Evolutionary conservation across 2,329 filamentous ascomycete species (phyloP).

Genomic region (Aspergillus novoparasiticus): DNA sequence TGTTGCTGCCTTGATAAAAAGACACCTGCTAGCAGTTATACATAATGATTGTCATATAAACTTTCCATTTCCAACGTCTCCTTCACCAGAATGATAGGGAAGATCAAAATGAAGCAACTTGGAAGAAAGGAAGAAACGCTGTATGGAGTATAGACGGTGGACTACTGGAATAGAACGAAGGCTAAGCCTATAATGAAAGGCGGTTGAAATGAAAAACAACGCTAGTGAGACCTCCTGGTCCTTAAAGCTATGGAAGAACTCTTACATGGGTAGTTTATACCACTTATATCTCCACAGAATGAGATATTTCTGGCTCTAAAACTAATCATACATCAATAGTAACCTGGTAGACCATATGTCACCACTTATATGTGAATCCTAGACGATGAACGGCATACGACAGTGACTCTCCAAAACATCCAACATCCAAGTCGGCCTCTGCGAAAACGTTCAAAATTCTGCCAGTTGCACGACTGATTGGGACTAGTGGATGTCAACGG

Average conservation of each 20-base stretch:
- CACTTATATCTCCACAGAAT: background rate
- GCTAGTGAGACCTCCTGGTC: background rate
- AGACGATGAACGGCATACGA: no score
- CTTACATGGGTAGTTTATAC: background rate
- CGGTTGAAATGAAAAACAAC: background rate
- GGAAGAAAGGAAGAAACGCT: no score
- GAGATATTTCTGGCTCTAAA: background rate
- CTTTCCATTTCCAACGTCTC: no score
- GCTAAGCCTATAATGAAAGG: background rate
- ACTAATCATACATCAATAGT: rapidly evolving
- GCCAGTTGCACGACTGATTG: background rate
- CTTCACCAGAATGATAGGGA: no score
- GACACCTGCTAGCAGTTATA: no score
- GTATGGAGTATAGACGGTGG: background rate
- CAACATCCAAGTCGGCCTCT: background rate
- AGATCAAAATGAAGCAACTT: no score
- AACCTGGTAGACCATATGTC: no score
- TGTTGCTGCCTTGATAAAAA: no score
- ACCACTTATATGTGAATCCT: background rate
- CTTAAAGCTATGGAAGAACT: no score
- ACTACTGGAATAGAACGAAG: background rate
- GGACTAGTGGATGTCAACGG: no score
- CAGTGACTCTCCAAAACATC: no score
- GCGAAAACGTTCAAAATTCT: background rate
- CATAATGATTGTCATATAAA: no score